Base-by-base conservation (phyloP, 768 basidiomycete species). In the Daedaleopsis sinensis region DNA sequence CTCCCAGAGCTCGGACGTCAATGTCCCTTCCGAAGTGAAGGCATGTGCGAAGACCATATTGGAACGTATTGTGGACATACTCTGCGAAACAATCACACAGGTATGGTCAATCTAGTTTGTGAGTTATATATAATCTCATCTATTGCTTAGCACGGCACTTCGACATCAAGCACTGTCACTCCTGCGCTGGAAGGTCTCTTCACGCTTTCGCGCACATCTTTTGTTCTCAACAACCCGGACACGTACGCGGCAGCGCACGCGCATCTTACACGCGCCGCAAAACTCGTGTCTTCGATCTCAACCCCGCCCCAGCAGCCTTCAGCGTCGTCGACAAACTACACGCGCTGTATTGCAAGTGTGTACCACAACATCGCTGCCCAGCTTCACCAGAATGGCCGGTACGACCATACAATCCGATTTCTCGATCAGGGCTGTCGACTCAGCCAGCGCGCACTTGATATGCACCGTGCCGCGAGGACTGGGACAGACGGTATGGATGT, bases 291-390 rank as follows among this genome's bases (percentile, higher is more conserved):
- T 32, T 16, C 38, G 19, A 48, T 37, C 1, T 12, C 23, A 1
- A 12, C 5, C 44, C 50, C 37, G 49, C 6, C 48, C 49, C 18
- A 15, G 49, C 51, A 43, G 32, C 59, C 24, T 52, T 54, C 24
- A 18, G 42, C 23, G n/a, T 48, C 53, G 35, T 59, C 55, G 13
- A 79, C 86, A 0, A 89, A 89, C 55, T 86, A 83, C 62, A 67
- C 82, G 3, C 86, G 91, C 16, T 92, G 89, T 65, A 74, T 89
- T 10, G 90, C 89, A 7, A 89, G 88, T 5, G 85, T 86, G 2
- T 85, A 87, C 64, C 84, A 92, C 64, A 88, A 89, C 67, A 67
- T 89, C 1, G 89, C 84, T 2, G 87, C 86, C 1, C 77, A 78
- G n/a, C 71, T 95, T 13, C 95, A 90, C 65, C 86, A 91, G 59